Evolutionary conservation across 257 asterid genomes (phyloP), one percentile per base, ranked within the genome.

Genomic region (Orobanche coerulescens): DNA sequence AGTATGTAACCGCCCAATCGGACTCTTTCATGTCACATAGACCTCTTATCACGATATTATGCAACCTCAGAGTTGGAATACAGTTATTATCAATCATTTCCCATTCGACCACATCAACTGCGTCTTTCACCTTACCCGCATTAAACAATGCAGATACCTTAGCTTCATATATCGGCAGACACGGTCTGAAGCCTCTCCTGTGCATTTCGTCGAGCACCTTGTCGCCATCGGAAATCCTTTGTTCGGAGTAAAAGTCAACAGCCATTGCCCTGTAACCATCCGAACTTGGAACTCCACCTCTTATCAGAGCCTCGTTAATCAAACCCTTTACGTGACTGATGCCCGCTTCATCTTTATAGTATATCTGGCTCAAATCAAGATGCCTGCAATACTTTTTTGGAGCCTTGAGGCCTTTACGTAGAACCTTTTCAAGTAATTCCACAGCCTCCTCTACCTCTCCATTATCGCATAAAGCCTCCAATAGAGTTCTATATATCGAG

Each of bases 371-470:
- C 9, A 83, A 80, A 67, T 91, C 90, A 2, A 84, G 69, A 50
- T 76, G 78, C 72, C 76, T 92, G 51, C 62, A 59, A 75, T 39
- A 65, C 55, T 67, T 70, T 65, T 71, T 85, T 2, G 94, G 95
- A 70, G 88, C 84, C 79, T 73, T 84, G 1, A 88, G 90, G 66
- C 96, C 98, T 78, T 88, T 92, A 6, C 71, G 78, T 75, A 92
- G 68, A 54, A 88, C 84, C 71, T 79, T 81, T 43, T 75, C 75
- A 6, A 88, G 98, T 51, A 92, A 52, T 62, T 80, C 80, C 16
- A 73, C 70, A 34, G 96, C 96, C 71, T 88, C 93, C 0, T 86
- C 81, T 4, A 80, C 71, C 59, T 76, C 83, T 33, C 87, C 93
- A 9, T 82, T 78, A 15, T 92, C 98, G 68, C 95, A 88, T 25